Conservation (phyloP, 352 stramenopile genomes). For the Vaucheria bursata region DNA sequence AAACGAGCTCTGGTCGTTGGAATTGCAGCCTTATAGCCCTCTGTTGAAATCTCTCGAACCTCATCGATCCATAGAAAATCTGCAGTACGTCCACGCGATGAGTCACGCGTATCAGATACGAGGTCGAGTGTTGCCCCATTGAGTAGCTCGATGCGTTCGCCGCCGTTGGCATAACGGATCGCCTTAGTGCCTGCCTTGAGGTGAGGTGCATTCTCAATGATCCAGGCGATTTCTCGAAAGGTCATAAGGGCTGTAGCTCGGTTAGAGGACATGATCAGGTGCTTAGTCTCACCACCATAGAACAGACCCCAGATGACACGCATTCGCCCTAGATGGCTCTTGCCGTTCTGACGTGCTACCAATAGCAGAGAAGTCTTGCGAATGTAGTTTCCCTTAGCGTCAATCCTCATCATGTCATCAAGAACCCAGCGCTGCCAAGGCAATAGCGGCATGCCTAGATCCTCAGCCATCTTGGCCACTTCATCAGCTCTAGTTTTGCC, state of each 20-base stretch:
- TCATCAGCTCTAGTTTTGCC: not conserved
- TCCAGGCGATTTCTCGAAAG: not conserved
- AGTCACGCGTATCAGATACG: not conserved
- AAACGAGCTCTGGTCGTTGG: not conserved
- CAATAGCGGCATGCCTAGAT: not conserved
- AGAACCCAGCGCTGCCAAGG: not conserved
- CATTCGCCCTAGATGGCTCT: not conserved
- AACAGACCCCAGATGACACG: not conserved
- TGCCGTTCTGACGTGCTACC: not conserved
- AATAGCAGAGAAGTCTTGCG: not conserved
- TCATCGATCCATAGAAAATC: not conserved
- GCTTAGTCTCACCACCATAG: too few relatives aligned
- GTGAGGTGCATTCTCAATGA: not conserved
- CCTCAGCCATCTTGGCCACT: not conserved
- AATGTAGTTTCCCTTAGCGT: not conserved
- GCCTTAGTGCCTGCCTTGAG: not conserved
- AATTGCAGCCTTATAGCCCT: not conserved
- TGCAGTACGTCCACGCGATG: not conserved
- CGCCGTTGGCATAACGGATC: not conserved
- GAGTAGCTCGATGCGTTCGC: not conserved
- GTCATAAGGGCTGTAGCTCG: not conserved
- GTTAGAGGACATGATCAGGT: not conserved
- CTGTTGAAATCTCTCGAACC: not conserved
- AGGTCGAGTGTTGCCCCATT: not conserved
- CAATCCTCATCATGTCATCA: not conserved